Evolutionary conservation across 148 eudicot genomes (phyloP), one percentile per base, ranked within the genome.

Genomic region (Rhododendron molle): DNA sequence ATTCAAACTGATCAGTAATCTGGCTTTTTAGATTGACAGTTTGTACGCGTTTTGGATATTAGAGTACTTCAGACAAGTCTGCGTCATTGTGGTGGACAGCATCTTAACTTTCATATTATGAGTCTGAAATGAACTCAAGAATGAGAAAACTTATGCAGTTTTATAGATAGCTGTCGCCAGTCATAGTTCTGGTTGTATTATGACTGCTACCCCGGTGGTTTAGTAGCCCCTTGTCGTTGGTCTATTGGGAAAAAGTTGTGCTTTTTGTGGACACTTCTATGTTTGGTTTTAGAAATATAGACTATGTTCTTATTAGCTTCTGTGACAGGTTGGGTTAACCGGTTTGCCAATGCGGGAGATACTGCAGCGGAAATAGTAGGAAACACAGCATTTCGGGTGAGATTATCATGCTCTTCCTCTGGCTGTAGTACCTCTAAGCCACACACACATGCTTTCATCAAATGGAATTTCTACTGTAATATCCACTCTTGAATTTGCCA

Each of bases 271-370:
- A 32, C 12, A 8, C 7, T 46, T 83, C 38, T 83, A 30, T 69
- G 78, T 43, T 67, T 69, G 18, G 44, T 28, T 46, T 83, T 28
- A 16, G n/a, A 20, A 13, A 21, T 28, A n/a, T 47, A 7, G 82
- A 30, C 20, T 10, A 18, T 49, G 69, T 81, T 47, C 87, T 87
- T 67, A 69, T 78, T 78, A 77, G 43, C 54, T 78, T 83, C 43
- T 82, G 43, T 73, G 46, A 81, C 96, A 96, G 99, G 97, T 79
- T 96, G 99, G 99, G 98, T 96, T 62, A 96, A 96, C 88, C 91
- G 99, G 87, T 94, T 96, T 89, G 99, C 99, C 15, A 85, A 96
- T 90, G 99, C 96, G 60, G 99, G 99, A 77, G 99, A 96, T 86
- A 88, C 98, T 73, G 98, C 99, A n/a, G 95, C 87, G 3, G 99